Conservation (phyloP, 306 rosid species). For the Cicer cuneatum region DNA sequence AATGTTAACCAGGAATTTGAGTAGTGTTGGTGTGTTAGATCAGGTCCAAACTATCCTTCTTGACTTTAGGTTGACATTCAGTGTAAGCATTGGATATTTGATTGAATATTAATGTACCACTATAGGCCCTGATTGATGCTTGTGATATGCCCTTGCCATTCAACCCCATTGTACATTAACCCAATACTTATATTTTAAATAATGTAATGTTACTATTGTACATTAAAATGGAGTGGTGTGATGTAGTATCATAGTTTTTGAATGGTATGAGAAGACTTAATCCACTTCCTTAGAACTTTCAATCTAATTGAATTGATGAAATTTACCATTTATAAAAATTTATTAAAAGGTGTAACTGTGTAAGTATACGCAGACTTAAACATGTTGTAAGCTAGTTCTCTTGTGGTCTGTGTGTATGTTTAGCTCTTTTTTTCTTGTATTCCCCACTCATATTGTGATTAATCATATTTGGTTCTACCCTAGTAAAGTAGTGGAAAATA, state of each 20-base stretch:
- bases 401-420: neutral
- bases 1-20: conserved; percentile 35
- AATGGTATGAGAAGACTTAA: conserved; percentile 10
- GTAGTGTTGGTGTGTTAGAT: conserved; percentile 24
- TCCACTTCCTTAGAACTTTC: conserved; percentile 16
- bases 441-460: conserved; percentile 4
- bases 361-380: neutral
- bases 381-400: neutral
- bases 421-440: conserved; percentile 23
- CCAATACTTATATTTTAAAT: neutral
- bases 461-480: conserved; percentile 3
- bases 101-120: conserved; percentile 11
- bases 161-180: neutral
- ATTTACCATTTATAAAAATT: neutral
- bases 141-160: conserved; percentile 11
- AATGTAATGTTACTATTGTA: neutral
- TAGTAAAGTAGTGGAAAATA: conserved; percentile 11
- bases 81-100: conserved; percentile 24
- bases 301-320: neutral
- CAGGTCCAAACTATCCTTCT: conserved; percentile 26
- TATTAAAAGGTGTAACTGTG: conserved; percentile 10
- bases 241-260: neutral
- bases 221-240: neutral
- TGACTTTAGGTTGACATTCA: conserved; percentile 17
- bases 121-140: conserved; percentile 3